Percentiles rank a stretch among this genome's conserved stretches.
Evolutionary conservation across 768 basidiomycete genomes (phyloP).

Genomic region (Suillus clintonianus): DNA sequence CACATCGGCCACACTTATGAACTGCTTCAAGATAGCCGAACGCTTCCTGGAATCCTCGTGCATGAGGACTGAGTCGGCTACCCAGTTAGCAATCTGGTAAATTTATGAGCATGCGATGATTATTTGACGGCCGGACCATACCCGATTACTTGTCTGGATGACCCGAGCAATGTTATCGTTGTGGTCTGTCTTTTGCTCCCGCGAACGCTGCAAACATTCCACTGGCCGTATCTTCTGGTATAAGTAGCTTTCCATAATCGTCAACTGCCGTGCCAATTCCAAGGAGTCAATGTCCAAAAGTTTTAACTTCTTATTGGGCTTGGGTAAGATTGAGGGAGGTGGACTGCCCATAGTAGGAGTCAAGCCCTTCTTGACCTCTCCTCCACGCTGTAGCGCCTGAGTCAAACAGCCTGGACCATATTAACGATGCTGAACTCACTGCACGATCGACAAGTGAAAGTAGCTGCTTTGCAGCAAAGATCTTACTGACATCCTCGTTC

Average conservation of each 20-base stretch:
- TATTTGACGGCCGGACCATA: slow-evolving; percentile 32
- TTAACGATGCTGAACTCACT: slow-evolving; percentile 47
- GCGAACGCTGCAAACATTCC: slow-evolving; percentile 86
- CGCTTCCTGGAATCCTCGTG: slow-evolving; percentile 85
- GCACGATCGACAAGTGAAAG: slow-evolving; percentile 74
- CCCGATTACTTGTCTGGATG: slow-evolving; percentile 87
- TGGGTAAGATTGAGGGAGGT: slow-evolving; percentile 77
- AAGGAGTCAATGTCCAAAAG: slow-evolving; percentile 84
- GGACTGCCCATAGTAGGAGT: slow-evolving; percentile 59
- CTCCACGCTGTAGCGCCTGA: slow-evolving; percentile 42
- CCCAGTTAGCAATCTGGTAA: slow-evolving; percentile 87
- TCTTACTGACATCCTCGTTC: slow-evolving; percentile 60
- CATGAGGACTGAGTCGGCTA: slow-evolving; percentile 78
- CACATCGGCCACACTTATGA: slow-evolving; percentile 91
- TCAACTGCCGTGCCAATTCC: slow-evolving; percentile 91
- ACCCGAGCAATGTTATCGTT: slow-evolving; percentile 85
- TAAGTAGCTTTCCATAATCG: slow-evolving; percentile 83
- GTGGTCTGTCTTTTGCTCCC: slow-evolving; percentile 71
- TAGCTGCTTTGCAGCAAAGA: slow-evolving; percentile 76
- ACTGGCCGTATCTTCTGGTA: slow-evolving; percentile 88
- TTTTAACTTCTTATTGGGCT: slow-evolving; percentile 70
- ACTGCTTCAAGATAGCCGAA: slow-evolving; percentile 81
- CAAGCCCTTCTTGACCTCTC: slow-evolving; percentile 57
- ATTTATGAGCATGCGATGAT: slow-evolving; percentile 3
- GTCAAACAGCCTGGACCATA: slow-evolving; percentile 14